Conservation (phyloP, 768 basidiomycete genomes). For the Boletus subparvulus region DNA sequence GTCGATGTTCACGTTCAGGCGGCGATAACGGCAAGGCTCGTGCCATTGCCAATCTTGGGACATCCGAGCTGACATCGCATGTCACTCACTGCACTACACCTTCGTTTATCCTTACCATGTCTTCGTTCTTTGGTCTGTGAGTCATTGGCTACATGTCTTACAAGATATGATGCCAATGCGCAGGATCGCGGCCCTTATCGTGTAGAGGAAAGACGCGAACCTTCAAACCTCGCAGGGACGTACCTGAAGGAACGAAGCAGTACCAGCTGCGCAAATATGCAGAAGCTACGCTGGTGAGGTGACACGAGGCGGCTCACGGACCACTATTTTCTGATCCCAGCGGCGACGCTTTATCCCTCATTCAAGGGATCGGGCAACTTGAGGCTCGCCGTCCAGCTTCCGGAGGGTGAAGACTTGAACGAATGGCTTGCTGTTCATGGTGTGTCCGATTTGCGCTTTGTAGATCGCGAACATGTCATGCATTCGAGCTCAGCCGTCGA, state of each 20-base stretch:
- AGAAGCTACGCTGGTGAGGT: slow-evolving; percentile 81
- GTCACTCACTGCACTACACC: slow-evolving; percentile 5
- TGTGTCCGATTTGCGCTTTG: slow-evolving; percentile 36
- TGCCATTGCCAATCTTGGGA: slow-evolving; percentile 16
- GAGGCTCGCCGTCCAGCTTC: slow-evolving; percentile 85
- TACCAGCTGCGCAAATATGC: slow-evolving; percentile 98
- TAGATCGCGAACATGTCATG: neutral
- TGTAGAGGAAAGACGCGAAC: slow-evolving; percentile 88
- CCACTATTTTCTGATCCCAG: slow-evolving; percentile 12
- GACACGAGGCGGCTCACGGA: neutral
- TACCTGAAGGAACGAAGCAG: slow-evolving; percentile 95
- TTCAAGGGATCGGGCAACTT: slow-evolving; percentile 92
- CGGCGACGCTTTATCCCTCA: neutral
- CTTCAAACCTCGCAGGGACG: slow-evolving; percentile 94
- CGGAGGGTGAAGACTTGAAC: slow-evolving; percentile 95
- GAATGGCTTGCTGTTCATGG: slow-evolving; percentile 99
- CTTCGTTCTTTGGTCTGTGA: slow-evolving; percentile 87
- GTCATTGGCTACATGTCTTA: slow-evolving; percentile 27
- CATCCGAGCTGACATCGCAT: slow-evolving; percentile 3
- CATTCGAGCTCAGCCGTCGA: slow-evolving; percentile 74
- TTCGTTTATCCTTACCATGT: slow-evolving; percentile 47
- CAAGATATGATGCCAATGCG: slow-evolving; percentile 11
- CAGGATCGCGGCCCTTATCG: slow-evolving; percentile 9
- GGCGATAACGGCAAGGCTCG: neutral
- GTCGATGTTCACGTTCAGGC: neutral